These are phyloP conservation scores for Aspergillus fructus DNA, from an alignment of 2,329 filamentous ascomycete genomes.

Conservation along the genomic window DNA sequence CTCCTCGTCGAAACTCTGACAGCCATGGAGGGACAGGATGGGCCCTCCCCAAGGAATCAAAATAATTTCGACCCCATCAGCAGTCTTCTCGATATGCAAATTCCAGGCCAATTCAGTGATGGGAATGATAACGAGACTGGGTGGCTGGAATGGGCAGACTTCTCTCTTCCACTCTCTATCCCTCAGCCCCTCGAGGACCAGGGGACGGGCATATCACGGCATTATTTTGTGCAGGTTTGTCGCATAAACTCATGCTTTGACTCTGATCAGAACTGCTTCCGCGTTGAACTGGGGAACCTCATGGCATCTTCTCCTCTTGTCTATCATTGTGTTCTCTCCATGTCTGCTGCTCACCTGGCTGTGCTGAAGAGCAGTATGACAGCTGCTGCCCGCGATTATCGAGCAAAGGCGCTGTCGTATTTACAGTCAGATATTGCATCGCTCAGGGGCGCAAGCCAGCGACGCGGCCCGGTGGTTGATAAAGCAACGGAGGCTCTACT, in stretches of 20 bases:
- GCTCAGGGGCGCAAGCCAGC: too few species aligned
- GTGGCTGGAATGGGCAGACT: neutral
- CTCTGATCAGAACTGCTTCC: neutral
- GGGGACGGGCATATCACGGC: neutral
- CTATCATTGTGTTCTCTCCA: conserved; percentile 8
- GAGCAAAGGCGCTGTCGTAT: neutral
- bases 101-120: neutral
- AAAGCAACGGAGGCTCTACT: neutral
- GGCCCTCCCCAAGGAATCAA: too few species aligned
- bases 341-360: conserved; percentile 7
- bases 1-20: too few species aligned
- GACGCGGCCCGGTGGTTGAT: too few species aligned
- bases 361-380: neutral
- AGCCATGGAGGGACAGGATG: too few species aligned
- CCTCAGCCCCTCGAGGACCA: neutral
- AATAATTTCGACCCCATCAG: too few species aligned
- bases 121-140: neutral
- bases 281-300: neutral
- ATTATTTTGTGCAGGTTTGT: neutral
- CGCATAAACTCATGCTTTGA: neutral
- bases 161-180: neutral
- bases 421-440: too few species aligned
- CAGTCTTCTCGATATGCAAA: too few species aligned
- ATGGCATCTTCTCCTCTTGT: conserved; percentile 1
- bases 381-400: neutral